phyloP scores from a whole-genome alignment of 768 basidiomycete species.

The Calocera cornea region DNA sequence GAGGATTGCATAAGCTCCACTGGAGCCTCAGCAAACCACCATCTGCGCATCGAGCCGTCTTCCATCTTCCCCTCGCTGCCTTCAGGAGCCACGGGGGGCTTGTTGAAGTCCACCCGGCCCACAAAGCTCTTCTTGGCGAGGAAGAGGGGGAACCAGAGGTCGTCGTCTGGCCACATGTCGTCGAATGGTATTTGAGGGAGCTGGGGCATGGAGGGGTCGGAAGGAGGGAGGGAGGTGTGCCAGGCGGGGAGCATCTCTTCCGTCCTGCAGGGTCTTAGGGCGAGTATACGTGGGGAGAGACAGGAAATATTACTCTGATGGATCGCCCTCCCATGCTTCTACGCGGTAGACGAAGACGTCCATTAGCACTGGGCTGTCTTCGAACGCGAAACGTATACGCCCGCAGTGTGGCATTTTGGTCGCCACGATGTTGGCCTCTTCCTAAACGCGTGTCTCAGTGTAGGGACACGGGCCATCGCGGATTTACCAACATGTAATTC shows the following conservation, averaged over 20 bases:
- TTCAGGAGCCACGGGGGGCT: not conserved
- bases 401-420: conserved; percentile 45
- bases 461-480: conserved; percentile 15
- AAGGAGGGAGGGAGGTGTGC: conserved; percentile 35
- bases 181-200: conserved; percentile 44
- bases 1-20: not conserved
- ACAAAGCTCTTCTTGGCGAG: conserved; percentile 30
- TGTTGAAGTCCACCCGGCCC: conserved; percentile 36
- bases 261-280: conserved; percentile 33
- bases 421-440: conserved; percentile 68
- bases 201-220: not conserved
- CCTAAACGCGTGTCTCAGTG: conserved; percentile 32
- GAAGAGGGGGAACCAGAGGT: conserved; percentile 55
- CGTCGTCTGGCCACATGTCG: conserved; percentile 50
- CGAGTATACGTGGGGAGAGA: not conserved
- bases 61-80: conserved; percentile 6
- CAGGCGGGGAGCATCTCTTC: conserved; percentile 83
- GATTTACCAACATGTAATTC: conserved; percentile 36
- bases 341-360: conserved; percentile 63
- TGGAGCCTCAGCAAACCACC: conserved; percentile 25
- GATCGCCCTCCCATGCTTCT: conserved; percentile 41
- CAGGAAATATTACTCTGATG: conserved; percentile 45
- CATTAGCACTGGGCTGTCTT: conserved; percentile 44
- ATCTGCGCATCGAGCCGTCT: conserved; percentile 19
- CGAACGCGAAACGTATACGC: conserved; percentile 46